Conservation (phyloP, 225 moss, liverwort and hornwort genomes). For the Lunularia cruciata region DNA sequence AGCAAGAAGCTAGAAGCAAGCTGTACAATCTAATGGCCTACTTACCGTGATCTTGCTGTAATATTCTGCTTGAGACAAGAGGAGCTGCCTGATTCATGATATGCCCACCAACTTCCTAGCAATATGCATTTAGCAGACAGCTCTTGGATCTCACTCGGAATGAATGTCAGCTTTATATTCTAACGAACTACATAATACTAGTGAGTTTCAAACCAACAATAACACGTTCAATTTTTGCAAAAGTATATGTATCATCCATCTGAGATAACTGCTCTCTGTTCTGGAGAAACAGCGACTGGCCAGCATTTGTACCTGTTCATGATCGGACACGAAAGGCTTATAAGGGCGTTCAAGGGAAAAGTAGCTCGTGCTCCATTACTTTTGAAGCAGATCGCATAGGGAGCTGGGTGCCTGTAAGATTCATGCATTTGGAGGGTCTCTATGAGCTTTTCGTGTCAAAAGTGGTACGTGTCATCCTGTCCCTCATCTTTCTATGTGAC, state of each 20-base stretch:
- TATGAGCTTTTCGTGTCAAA: conserved; percentile 92
- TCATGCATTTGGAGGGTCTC: conserved; percentile 95
- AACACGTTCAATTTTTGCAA: neutral
- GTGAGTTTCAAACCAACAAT: neutral
- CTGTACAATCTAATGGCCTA: too few relatives aligned
- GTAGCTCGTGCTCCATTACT: conserved; percentile 65
- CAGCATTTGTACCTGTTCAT: conserved; percentile 89
- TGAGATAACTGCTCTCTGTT: neutral
- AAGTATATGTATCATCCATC: neutral
- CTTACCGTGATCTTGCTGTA: too few relatives aligned
- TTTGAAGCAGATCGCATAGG: conserved; percentile 88
- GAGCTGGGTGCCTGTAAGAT: conserved; percentile 92
- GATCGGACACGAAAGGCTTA: conserved; percentile 78
- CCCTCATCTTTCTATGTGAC: too few relatives aligned
- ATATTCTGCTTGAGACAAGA: too few relatives aligned
- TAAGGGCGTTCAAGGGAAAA: conserved; percentile 84
- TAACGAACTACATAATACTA: neutral
- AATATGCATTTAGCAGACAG: too few relatives aligned
- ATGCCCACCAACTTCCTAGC: too few relatives aligned
- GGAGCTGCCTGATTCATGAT: too few relatives aligned
- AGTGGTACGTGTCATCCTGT: conserved; percentile 51
- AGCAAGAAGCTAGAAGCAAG: too few relatives aligned
- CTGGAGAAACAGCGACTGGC: conserved; percentile 69
- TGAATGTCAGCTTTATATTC: too few relatives aligned
- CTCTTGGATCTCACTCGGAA: too few relatives aligned